A percentile compares a stretch with the other conserved stretches of the same genome.
These are phyloP conservation scores for Yarrowia bubula DNA, from an alignment of 805 yeast genomes.

Conservation along the genomic window DNA sequence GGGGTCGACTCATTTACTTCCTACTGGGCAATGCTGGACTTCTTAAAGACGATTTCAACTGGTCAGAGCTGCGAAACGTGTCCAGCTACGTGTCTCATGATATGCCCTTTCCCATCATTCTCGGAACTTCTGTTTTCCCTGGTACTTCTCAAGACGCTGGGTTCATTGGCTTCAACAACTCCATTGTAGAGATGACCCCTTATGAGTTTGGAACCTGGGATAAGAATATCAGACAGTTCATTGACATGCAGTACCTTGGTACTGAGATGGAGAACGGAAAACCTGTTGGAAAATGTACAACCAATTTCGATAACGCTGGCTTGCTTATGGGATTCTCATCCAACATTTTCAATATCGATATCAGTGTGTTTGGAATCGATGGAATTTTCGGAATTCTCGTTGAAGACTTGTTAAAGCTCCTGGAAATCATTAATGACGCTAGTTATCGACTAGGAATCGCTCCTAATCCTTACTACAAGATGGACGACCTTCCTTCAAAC, in stretches of 20 bases:
- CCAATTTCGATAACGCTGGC: slow-evolving; percentile 78
- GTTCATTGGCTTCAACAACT: not conserved
- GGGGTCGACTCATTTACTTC: slow-evolving; percentile 76
- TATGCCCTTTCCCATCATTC: slow-evolving; percentile 72
- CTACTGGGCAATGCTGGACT: slow-evolving; percentile 65
- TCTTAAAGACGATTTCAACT: slow-evolving; percentile 44
- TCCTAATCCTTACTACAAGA: slow-evolving; percentile 69
- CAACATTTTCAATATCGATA: slow-evolving; percentile 63
- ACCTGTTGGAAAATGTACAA: slow-evolving; percentile 54
- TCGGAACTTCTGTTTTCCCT: slow-evolving; percentile 38
- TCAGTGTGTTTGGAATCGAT: not conserved
- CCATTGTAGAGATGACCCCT: slow-evolving; percentile 44
- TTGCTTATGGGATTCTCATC: slow-evolving; percentile 81
- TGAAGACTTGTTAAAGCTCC: slow-evolving; percentile 48
- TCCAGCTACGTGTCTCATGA: slow-evolving; percentile 58
- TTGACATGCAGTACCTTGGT: slow-evolving; percentile 68
- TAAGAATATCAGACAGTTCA: slow-evolving; percentile 62
- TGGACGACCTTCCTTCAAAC: slow-evolving; percentile 43
- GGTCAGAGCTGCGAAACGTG: slow-evolving; percentile 55
- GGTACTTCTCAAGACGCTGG: not conserved
- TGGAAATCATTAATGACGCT: slow-evolving; percentile 47
- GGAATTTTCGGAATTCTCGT: slow-evolving; percentile 43
- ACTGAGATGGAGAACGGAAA: slow-evolving; percentile 59
- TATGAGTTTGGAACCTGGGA: slow-evolving; percentile 88
- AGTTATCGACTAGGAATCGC: slow-evolving; percentile 59